These are phyloP conservation scores for Raffaelea deltoideospora DNA, from an alignment of 2,329 filamentous ascomycete genomes.

Conservation along the genomic window DNA sequence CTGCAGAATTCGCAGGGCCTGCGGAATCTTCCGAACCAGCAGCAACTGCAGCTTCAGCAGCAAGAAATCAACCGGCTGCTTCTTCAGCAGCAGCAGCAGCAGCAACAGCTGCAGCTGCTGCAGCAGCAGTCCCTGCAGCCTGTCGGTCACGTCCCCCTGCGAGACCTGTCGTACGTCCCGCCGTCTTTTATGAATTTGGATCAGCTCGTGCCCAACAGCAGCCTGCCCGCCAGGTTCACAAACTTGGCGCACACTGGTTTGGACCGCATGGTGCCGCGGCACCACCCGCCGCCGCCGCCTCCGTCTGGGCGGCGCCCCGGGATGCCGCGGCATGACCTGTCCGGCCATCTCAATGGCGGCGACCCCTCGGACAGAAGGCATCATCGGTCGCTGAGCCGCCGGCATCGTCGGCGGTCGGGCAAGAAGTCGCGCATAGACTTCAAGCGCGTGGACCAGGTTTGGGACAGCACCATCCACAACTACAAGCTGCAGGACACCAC, in stretches of 20 bases:
- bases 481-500: conserved; percentile 40
- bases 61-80: not conserved
- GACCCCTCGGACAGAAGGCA: not conserved
- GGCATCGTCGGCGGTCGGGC: conserved; percentile 2
- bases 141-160: too few relatives aligned
- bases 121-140: not conserved
- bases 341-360: not conserved
- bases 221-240: too few relatives aligned
- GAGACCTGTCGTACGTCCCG: too few relatives aligned
- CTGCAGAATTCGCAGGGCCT: not conserved
- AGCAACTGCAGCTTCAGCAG: not conserved
- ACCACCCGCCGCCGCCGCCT: not conserved
- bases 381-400: not conserved
- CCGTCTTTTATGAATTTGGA: too few relatives aligned
- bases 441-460: conserved; percentile 39
- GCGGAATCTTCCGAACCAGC: not conserved
- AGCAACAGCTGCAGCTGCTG: conserved; percentile 2
- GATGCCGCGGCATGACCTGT: not conserved
- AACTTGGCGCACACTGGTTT: too few relatives aligned
- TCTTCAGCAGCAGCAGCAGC: not conserved
- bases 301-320: too few relatives aligned
- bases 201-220: too few relatives aligned
- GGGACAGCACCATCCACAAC: conserved; percentile 33
- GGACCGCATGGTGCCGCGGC: too few relatives aligned
- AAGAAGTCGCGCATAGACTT: conserved; percentile 19